Base-by-base conservation (phyloP, 495 filamentous ascomycete genomes). In the Talaromyces nanjingensis region DNA sequence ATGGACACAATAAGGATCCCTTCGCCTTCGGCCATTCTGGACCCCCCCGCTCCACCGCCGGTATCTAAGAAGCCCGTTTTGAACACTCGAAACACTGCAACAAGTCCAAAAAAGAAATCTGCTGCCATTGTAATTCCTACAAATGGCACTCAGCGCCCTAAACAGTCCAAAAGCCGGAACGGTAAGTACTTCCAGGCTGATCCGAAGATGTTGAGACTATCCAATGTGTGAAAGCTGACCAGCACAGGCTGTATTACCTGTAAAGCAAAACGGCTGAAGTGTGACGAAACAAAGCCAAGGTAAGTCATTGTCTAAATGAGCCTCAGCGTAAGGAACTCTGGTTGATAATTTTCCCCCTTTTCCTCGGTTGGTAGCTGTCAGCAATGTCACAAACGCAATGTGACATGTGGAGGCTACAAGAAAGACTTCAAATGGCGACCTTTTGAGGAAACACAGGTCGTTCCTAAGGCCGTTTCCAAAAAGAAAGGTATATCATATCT, bases 381-480 rank as follows among this genome's bases (percentile, higher is more conserved):
- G 45, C 89, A 92, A 76, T 92, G 90, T 70, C 78, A 84, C 45
- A 84, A 86, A 61, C 83, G 90, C 27, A 86, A 83, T 62, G 89
- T 92, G 16, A 71, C 75, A 16, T 93, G 90, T 70, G 89, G 89
- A 34, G 90, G 90, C 18, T 93, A 92, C 72, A 90, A 87, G 70
- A 93, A 90, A 72, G 87, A 90, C 69, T 91, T 91, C 76, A 92
- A 92, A 81, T 92, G 90, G 89, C 81, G 88, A 37, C 82, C 88
- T 2, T 91, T 91, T 67, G 90, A 90, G 68, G 90, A 91, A 68
- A 78, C 81, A 57, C 85, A 75, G 59, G 74, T 89, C 63, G 73
- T 73, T n/a, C 77, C 78, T 59, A 87, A 84, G 66, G 63, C 72
- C 22, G 68, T 74, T 53, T 62, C 68, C 24, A 84, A 78, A 68